These are phyloP conservation scores for Candida dajiaensis DNA, from an alignment of 805 yeast genomes.

Conservation along the genomic window DNA sequence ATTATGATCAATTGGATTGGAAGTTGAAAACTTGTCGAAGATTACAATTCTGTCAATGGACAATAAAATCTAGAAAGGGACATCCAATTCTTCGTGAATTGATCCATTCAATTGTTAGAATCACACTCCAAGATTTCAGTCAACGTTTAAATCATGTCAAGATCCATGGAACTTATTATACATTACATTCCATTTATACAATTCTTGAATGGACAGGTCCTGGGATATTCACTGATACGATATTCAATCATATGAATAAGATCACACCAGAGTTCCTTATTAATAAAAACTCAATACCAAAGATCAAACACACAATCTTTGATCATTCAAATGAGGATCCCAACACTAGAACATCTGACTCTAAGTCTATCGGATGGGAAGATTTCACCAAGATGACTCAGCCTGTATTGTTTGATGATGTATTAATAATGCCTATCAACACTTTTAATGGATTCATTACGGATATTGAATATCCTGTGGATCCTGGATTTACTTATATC, in stretches of 20 bases:
- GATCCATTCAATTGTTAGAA: slow-evolving; percentile 46
- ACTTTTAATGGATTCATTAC: slow-evolving; percentile 17
- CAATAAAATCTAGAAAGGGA: slow-evolving; percentile 55
- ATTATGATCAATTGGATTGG: slow-evolving; percentile 49
- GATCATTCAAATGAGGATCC: slow-evolving; percentile 1
- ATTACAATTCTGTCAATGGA: slow-evolving; percentile 58
- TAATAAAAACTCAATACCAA: slow-evolving; percentile 25
- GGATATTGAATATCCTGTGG: slow-evolving; percentile 7
- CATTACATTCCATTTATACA: slow-evolving; percentile 56
- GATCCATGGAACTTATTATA: slow-evolving; percentile 28
- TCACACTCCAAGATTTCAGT: slow-evolving; percentile 38
- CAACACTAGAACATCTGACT: not conserved
- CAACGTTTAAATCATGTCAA: slow-evolving; percentile 22
- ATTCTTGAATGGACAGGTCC: slow-evolving; percentile 52
- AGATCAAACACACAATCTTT: slow-evolving; percentile 23
- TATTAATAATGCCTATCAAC: slow-evolving; percentile 14
- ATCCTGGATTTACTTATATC: slow-evolving; percentile 9
- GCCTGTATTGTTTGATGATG: slow-evolving; percentile 18
- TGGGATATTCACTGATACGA: slow-evolving; percentile 44
- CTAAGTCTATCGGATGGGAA: slow-evolving; percentile 14
- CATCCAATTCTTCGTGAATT: slow-evolving; percentile 56
- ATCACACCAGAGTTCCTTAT: not conserved
- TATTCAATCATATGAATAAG: slow-evolving; percentile 41
- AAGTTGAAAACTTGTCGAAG: slow-evolving; percentile 45
- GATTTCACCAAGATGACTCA: slow-evolving; percentile 13